Percentiles rank a stretch among this genome's conserved stretches.
These are phyloP conservation scores for Mayamaea pseudoterrestris DNA, from an alignment of 108 stramenopile genomes.

Conservation along the genomic window DNA sequence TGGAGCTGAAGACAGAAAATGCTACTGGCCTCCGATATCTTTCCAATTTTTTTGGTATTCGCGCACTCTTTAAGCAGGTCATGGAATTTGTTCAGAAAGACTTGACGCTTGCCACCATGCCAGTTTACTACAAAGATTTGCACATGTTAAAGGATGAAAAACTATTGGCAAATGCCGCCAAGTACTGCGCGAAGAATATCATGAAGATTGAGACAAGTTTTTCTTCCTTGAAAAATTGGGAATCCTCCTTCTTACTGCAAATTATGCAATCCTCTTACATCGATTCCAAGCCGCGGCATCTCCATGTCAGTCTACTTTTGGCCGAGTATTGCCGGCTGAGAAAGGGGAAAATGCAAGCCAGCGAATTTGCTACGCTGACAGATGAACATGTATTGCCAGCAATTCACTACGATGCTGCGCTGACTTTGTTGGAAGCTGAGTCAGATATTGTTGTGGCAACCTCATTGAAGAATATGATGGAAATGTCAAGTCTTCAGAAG, in stretches of 20 bases:
- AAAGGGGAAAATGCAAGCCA: background rate
- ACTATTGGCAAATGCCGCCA: background rate
- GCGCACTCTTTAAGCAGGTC: conserved; percentile 18
- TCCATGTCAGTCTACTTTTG: background rate
- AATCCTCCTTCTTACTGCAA: conserved; percentile 3
- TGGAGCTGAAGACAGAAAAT: conserved; percentile 12
- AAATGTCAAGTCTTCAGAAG: conserved; percentile 2
- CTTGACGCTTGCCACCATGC: conserved; percentile 19
- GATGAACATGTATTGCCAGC: background rate
- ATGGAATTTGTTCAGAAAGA: conserved; percentile 26
- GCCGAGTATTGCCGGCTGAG: background rate
- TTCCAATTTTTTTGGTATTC: conserved; percentile 26
- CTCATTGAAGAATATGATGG: background rate
- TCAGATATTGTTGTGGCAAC: conserved; percentile 2
- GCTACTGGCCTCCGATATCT: conserved; percentile 27
- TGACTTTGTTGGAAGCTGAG: conserved; percentile 8
- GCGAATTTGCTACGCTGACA: conserved; percentile 2
- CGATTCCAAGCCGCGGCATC: background rate
- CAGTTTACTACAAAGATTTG: conserved; percentile 13
- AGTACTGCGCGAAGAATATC: background rate
- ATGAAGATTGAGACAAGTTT: background rate
- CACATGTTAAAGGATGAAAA: conserved; percentile 2
- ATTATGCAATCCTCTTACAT: background rate
- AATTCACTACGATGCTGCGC: background rate
- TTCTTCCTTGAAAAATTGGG: background rate